Evolutionary conservation across 2,329 filamentous ascomycete genomes (phyloP).

Genomic region (Chaetomiaceae sp.): DNA sequence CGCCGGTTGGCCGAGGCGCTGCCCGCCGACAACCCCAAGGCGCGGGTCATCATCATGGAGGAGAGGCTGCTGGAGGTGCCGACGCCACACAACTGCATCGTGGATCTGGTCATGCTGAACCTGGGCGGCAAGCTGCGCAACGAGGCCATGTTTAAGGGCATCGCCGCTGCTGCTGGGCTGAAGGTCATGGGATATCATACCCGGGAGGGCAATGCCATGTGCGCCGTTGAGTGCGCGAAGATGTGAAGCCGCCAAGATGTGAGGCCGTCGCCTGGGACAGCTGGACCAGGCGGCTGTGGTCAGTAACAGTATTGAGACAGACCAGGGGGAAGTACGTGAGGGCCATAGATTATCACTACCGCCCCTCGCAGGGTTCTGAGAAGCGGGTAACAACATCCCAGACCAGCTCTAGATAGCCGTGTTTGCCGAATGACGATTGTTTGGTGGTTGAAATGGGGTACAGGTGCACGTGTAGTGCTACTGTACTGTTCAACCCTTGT

Average conservation of each 20-base stretch:
- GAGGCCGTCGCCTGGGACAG: no score
- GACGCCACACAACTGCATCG: slow-evolving; percentile 20
- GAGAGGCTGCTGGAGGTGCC: slow-evolving; percentile 22
- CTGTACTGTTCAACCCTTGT: no score
- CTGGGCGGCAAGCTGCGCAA: slow-evolving; percentile 27
- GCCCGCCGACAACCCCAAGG: slow-evolving; percentile 19
- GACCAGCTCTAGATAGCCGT: no score
- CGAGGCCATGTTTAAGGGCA: slow-evolving; percentile 15
- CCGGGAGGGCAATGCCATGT: slow-evolving; percentile 13
- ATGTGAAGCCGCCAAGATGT: slow-evolving; percentile 7
- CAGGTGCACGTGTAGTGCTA: no score
- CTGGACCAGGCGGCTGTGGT: no score
- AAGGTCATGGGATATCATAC: slow-evolving; percentile 18
- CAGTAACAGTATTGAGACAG: no score
- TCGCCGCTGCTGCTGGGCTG: slow-evolving; percentile 20
- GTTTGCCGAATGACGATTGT: no score
- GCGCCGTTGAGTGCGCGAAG: slow-evolving; percentile 24
- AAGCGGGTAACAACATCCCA: no score
- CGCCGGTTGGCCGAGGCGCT: slow-evolving; percentile 23
- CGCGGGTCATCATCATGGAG: slow-evolving; percentile 26
- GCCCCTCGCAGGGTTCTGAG: no score
- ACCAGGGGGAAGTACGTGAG: no score
- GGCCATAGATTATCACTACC: no score
- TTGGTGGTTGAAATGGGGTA: no score
- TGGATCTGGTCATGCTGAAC: slow-evolving; percentile 27